Conservation (phyloP, 2,329 filamentous ascomycete species). For the Calonectria pseudoreteaudii region DNA sequence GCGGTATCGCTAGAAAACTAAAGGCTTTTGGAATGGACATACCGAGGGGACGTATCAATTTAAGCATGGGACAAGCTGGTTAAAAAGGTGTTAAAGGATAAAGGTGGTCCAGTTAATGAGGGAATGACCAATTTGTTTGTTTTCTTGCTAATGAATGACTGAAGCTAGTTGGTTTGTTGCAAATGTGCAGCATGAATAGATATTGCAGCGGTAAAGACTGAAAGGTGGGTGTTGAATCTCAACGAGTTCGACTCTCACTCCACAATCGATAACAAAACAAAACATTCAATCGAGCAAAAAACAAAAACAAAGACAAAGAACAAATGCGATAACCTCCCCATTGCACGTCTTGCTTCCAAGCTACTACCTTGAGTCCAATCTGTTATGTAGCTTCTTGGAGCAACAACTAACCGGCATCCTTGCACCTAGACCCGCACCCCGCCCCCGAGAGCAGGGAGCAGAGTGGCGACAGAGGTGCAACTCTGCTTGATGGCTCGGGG, state of each 20-base stretch:
- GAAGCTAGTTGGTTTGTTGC: slow-evolving; percentile 34
- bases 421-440: slow-evolving; percentile 38
- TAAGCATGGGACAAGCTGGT: slow-evolving; percentile 30
- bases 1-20: not conserved
- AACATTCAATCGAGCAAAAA: not conserved
- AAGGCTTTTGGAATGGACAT: not conserved
- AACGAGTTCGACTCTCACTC: slow-evolving; percentile 12
- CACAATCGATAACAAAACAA: slow-evolving; percentile 10
- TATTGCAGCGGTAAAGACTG: slow-evolving; percentile 36
- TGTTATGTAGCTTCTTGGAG: not conserved
- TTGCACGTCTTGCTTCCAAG: not conserved
- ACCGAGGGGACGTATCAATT: not conserved
- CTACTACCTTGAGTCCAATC: not conserved
- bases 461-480: slow-evolving; percentile 38
- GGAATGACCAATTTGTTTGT: slow-evolving; percentile 40
- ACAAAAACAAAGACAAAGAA: no score
- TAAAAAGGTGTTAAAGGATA: slow-evolving; percentile 43
- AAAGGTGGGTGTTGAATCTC: slow-evolving; percentile 5
- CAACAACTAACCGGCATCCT: not conserved
- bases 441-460: slow-evolving; percentile 36
- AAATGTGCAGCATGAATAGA: slow-evolving; percentile 21
- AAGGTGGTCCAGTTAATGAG: slow-evolving; percentile 38
- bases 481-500: slow-evolving; percentile 56
- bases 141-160: slow-evolving; percentile 43
- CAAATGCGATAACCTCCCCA: not conserved